Evolutionary conservation across 164 flowering plant genomes (phyloP), one percentile per base, ranked within the genome.

Genomic region (Amborella trichopoda): DNA sequence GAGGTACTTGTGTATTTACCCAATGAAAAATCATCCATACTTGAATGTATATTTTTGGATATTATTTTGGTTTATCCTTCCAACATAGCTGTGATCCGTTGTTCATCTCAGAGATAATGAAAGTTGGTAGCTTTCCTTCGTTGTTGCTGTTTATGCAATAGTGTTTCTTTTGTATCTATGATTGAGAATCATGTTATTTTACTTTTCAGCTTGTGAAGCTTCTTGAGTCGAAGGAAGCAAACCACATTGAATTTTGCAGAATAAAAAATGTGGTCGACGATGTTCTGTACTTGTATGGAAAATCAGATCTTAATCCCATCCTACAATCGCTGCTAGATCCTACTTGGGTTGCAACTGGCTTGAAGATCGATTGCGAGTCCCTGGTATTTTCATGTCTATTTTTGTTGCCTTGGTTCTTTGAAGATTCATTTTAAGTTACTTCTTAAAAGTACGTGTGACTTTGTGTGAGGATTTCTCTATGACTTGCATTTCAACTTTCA

Each of bases 121-220:
- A n/a, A n/a, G n/a, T n/a, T n/a, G n/a, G n/a, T n/a, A 30, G 24
- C 10, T 64, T 28, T 46, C 49, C 24, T 48, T 46, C 5, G 13
- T 10, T 19, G 24, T 2, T 54, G 3, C 11, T 18, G 30, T 40
- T 27, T 36, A 28, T 2, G 22, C 9, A 38, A 19, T 27, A 11
- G 28, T 23, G 2, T 47, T 46, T 25, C 13, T 23, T 22, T n/a
- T n/a, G n/a, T n/a, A n/a, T n/a, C n/a, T n/a, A n/a, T n/a, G n/a
- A n/a, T n/a, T n/a, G n/a, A n/a, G n/a, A n/a, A n/a, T n/a, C n/a
- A n/a, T n/a, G n/a, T 18, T 45, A 41, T 34, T 48, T 24, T 26
- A 12, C 56, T 47, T 28, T 77, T 73, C 83, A 91, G 99, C 85
- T 91, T 54, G 99, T 91, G 65, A 91, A 87, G 68, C 67, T 91